A percentile compares a stretch with the other conserved stretches of the same genome.
These are phyloP conservation scores for Cylindrotheca fusiformis DNA, from an alignment of 108 stramenopile species.

Conservation along the genomic window DNA sequence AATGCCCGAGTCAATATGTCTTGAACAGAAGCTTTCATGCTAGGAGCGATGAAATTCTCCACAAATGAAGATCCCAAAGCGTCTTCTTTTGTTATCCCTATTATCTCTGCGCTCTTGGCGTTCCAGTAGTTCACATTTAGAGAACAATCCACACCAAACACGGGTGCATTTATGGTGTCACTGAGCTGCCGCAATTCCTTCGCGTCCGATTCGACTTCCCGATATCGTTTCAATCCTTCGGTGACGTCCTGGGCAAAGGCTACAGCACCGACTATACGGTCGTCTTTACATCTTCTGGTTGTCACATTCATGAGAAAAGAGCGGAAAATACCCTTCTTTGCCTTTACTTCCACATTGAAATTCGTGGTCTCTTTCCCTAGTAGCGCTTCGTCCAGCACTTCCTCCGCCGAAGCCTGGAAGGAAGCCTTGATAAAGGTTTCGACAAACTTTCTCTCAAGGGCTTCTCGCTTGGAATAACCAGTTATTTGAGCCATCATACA, in stretches of 20 bases:
- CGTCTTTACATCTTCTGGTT: constrained; percentile 59
- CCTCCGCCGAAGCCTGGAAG: constrained; percentile 40
- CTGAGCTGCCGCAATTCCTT: constrained; percentile 66
- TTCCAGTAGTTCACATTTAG: constrained; percentile 81
- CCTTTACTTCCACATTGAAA: constrained; percentile 53
- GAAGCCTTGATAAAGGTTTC: constrained; percentile 46
- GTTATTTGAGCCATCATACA: constrained; percentile 60
- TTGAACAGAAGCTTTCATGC: constrained; percentile 44
- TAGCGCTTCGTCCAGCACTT: constrained; percentile 58
- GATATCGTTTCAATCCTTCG: constrained; percentile 52
- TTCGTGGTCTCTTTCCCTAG: constrained; percentile 71
- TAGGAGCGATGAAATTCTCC: constrained; percentile 56
- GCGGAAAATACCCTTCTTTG: constrained; percentile 37
- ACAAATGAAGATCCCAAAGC: constrained; percentile 64
- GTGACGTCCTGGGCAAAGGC: constrained; percentile 81
- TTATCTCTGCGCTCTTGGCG: constrained; percentile 46
- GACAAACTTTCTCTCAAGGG: constrained; percentile 46
- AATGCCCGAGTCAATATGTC: constrained; percentile 54
- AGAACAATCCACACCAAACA: constrained; percentile 74
- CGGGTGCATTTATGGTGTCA: constrained; percentile 80
- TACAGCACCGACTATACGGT: constrained; percentile 65
- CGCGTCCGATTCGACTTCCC: constrained; percentile 57
- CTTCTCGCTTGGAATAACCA: constrained; percentile 65
- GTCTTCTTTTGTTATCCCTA: constrained; percentile 63
- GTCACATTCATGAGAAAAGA: constrained; percentile 73